Evolutionary conservation across 2,329 filamentous ascomycete genomes (phyloP), one percentile per base, ranked within the genome.

Genomic region (Dendrostoma leiphaemia): DNA sequence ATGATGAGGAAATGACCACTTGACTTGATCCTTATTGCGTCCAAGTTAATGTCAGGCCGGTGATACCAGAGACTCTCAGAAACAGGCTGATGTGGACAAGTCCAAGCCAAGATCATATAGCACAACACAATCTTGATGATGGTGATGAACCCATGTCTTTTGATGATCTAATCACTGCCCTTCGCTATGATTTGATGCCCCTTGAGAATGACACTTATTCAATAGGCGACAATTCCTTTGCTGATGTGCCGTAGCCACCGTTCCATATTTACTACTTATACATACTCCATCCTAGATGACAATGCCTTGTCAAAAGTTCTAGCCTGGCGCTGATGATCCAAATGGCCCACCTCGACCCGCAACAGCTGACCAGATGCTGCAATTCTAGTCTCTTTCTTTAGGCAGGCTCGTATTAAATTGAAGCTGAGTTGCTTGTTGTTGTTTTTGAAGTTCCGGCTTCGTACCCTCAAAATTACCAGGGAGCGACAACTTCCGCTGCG

Each of bases 241-340:
- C 32, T 44, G 26, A 24, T 51, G 32, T 46, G n/a, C 31, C 19
- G 44, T 51, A 38, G 38, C 32, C 40, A 26, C 45, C 54, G 32
- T 48, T 40, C 47, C 37, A 56, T 46, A 49, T 49, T 48, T 28
- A 45, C 50, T 56, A 56, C 50, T 56, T 48, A 43, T 56, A 56
- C 54, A 56, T 53, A 38, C 28, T 50, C 49, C 35, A 21, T 35
- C 40, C 15, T 56, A 56, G 35, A 53, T 56, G 45, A 49, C 50
- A 56, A 49, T 44, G 45, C 38, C 50, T 35, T 49, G 51, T 32
- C 49, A 51, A 45, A 34, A 44, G 47, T 41, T n/a, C 43, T 34
- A 45, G 45, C 50, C 54, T 56, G 54, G 32, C 45, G 29, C 54
- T 53, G 32, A 24, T 48, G 31, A 53, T 56, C 54, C 50, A 56